phyloP scores from a whole-genome alignment of 306 rosid genomes.

The Ochetophila trinervis region DNA sequence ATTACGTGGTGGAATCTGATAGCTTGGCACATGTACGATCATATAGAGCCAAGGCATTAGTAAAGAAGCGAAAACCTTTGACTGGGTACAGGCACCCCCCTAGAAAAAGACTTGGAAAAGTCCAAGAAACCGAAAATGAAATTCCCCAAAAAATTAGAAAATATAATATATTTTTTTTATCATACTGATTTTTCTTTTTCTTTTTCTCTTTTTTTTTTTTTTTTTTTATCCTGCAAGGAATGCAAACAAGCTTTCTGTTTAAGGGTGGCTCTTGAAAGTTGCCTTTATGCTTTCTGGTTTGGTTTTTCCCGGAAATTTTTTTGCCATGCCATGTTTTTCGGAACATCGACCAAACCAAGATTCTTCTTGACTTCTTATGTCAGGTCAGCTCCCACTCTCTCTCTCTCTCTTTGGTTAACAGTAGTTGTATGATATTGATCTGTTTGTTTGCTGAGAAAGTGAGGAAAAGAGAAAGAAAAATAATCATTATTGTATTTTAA shows the following conservation, averaged over 20 bases:
- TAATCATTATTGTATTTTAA: no score
- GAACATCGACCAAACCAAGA: slow-evolving; percentile 4
- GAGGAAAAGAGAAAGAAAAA: background rate
- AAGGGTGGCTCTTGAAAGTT: slow-evolving; percentile 3
- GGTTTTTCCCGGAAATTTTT: slow-evolving; percentile 8
- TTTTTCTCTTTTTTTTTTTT: background rate
- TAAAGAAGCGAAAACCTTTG: slow-evolving; percentile 1
- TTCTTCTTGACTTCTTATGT: slow-evolving; percentile 9
- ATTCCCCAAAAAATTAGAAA: background rate
- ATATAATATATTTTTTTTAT: no score
- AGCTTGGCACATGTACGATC: background rate
- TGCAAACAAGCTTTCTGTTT: background rate
- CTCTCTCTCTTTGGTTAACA: background rate
- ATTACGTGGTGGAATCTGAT: background rate
- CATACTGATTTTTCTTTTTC: no score
- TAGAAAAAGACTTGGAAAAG: background rate
- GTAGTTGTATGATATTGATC: background rate
- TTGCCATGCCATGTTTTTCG: slow-evolving; percentile 1
- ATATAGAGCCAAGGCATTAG: background rate
- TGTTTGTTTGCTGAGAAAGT: slow-evolving; percentile 18
- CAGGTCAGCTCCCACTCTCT: slow-evolving; percentile 33
- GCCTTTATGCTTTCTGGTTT: slow-evolving; percentile 5
- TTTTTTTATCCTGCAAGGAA: background rate
- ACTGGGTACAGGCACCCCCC: background rate
- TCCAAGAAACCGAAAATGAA: background rate